Conservation (phyloP, 164 flowering plant genomes). For the Pachysandra terminalis region DNA sequence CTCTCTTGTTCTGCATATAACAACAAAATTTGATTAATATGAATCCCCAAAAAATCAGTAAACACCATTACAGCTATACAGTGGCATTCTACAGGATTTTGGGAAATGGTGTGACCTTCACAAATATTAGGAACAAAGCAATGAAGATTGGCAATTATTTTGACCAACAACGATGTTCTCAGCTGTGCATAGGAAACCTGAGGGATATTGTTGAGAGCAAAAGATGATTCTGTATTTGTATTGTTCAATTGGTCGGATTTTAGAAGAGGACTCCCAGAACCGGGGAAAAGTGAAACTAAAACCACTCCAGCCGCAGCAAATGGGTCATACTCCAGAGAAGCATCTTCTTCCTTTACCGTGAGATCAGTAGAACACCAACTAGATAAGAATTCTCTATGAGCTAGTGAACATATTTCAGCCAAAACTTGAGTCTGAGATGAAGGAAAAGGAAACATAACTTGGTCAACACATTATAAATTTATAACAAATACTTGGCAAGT, state of each 20-base stretch:
- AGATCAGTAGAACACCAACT: slow-evolving; percentile 85
- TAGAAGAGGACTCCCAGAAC: slow-evolving; percentile 17
- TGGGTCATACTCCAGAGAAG: slow-evolving; percentile 69
- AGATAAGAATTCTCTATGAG: slow-evolving; percentile 78
- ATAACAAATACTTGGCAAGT: background rate
- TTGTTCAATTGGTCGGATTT: slow-evolving; percentile 20
- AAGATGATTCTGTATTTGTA: slow-evolving; percentile 34
- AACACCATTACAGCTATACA: background rate
- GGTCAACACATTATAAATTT: background rate
- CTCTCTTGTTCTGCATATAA: slow-evolving; percentile 77
- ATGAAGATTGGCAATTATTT: slow-evolving; percentile 94
- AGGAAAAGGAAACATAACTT: background rate
- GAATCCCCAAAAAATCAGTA: background rate
- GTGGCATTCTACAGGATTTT: background rate
- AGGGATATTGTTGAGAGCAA: slow-evolving; percentile 40
- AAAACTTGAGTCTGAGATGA: slow-evolving; percentile 70
- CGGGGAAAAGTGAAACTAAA: slow-evolving; percentile 29
- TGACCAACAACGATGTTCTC: slow-evolving; percentile 85
- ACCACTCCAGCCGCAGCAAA: slow-evolving; percentile 68
- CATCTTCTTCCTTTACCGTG: slow-evolving; percentile 69
- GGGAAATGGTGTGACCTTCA: slow-evolving; percentile 50
- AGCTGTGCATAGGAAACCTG: slow-evolving; percentile 77
- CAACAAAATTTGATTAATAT: slow-evolving; percentile 4
- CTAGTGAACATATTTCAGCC: slow-evolving; percentile 61
- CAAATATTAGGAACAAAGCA: slow-evolving; percentile 90